Conservation (phyloP, 148 eudicot genomes). For the Rhododendron vialii region DNA sequence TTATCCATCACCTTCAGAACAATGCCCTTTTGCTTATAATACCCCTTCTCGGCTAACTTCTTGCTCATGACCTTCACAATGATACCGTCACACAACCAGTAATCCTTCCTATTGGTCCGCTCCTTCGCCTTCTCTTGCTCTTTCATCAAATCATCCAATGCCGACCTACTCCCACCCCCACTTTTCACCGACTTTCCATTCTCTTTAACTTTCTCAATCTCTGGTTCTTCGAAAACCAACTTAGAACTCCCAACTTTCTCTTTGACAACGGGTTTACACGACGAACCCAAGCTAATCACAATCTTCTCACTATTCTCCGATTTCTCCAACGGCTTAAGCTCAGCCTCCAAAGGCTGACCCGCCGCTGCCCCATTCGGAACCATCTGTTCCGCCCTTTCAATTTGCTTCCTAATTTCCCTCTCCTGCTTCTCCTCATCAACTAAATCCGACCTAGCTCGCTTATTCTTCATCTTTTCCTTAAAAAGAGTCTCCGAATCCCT, state of each 20-base stretch:
- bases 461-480: conserved; percentile 78
- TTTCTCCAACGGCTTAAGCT: conserved; percentile 22
- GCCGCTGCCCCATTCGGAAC: neutral
- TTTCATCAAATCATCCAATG: conserved; percentile 75
- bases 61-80: conserved; percentile 91
- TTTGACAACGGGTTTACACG: conserved; percentile 22
- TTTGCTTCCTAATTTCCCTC: conserved; percentile 71
- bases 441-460: conserved; percentile 66
- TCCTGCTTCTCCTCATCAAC: conserved; percentile 92
- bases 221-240: conserved; percentile 59
- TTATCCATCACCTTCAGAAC: conserved; percentile 71
- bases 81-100: conserved; percentile 82
- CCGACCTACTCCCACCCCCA: conserved; percentile 30
- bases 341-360: neutral
- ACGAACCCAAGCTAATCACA: conserved; percentile 35
- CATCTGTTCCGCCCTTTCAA: conserved; percentile 60
- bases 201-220: conserved; percentile 24
- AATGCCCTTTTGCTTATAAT: conserved; percentile 82
- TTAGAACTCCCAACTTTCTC: conserved; percentile 44
- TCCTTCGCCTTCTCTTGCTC: conserved; percentile 89
- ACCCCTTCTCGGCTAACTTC: conserved; percentile 73
- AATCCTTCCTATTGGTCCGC: conserved; percentile 71
- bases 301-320: conserved; percentile 39
- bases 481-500: conserved; percentile 88
- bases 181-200: conserved; percentile 17